Evolutionary conservation across 2,329 filamentous ascomycete genomes (phyloP), one percentile per base, ranked within the genome.

Genomic region (Paraconiothyrium sp.): DNA sequence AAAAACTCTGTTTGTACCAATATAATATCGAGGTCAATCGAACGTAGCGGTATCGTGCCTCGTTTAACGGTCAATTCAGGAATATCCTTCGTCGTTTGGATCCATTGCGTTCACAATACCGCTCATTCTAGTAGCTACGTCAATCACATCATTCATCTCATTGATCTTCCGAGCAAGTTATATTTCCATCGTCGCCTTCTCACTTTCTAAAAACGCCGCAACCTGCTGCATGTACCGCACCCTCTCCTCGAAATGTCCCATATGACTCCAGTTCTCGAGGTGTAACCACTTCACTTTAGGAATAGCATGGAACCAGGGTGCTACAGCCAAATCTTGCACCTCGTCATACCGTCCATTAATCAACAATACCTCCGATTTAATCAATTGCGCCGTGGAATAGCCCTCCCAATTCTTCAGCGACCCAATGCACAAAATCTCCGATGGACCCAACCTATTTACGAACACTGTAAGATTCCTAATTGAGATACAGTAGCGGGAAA

Each of bases 271-370:
- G 1, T 60, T 59, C 24, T 59, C 62, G 16, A 61, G 35, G 39
- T 22, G 71, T 61, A 55, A 67, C 54, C 54, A 56, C n/a, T 47
- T 56, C n/a, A 56, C 54, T 13, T 56, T 56, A 2, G n/a, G n/a
- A 37, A 56, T 56, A 2, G 11, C 13, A 22, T 37, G 20, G 24
- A 56, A 56, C 54, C 54, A 56, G 4, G 43, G 43, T 14, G 30
- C 11, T 6, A 56, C 54, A 39, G 41, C 43, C 24, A 47, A 13
- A 47, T 56, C 54, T 7, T 56, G 41, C 13, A 56, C 54, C 63
- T 79, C 76, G 60, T 83, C 82, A 60, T 76, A 81, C 49, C 74
- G 69, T 7, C 80, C 81, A 67, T 83, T 83, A 51, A 81, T 72
- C 0, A 84, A 63, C 37, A 84, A 66, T 4, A 78, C 80, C 72